A percentile compares a stretch with the other conserved stretches of the same genome.
phyloP scores from a whole-genome alignment of 176 grass and related monocot species.

The Aegilops umbellulata region DNA sequence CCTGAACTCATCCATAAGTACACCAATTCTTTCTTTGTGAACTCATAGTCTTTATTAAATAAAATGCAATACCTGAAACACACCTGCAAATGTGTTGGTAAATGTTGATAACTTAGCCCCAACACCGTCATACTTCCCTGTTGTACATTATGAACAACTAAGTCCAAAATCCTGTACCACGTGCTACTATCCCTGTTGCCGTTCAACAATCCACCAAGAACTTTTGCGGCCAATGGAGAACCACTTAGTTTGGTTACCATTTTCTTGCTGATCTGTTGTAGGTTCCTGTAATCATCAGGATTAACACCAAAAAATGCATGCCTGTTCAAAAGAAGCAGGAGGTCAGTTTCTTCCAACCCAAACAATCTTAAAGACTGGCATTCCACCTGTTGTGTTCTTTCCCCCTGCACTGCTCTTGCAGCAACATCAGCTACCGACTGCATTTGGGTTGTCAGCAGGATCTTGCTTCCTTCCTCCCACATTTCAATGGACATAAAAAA shows the following conservation, averaged over 20 bases:
- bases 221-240: conserved; percentile 55
- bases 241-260: conserved; percentile 37
- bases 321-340: conserved; percentile 26
- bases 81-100: conserved; percentile 41
- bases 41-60: conserved; percentile 35
- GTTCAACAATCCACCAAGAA: conserved; percentile 45
- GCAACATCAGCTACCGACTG: conserved; percentile 34
- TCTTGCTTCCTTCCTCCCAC: conserved; percentile 52
- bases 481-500: conserved; percentile 23
- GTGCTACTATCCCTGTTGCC: neutral
- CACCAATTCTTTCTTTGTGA: conserved; percentile 38
- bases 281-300: conserved; percentile 7
- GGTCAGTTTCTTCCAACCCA: conserved; percentile 26
- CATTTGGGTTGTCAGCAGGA: conserved; percentile 45
- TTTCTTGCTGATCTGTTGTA: conserved; percentile 35
- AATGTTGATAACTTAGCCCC: conserved; percentile 44
- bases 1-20: conserved; percentile 43
- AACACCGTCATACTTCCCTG: conserved; percentile 29
- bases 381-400: conserved; percentile 11
- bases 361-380: neutral
- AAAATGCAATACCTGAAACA: conserved; percentile 54
- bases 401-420: conserved; percentile 22
- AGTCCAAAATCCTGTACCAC: conserved; percentile 41
- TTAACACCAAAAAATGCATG: conserved; percentile 37
- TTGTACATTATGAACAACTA: conserved; percentile 18